A percentile compares a stretch with the other conserved stretches of the same genome.
phyloP scores from a whole-genome alignment of 495 filamentous ascomycete species.

The Lentithecium fluviatile region DNA sequence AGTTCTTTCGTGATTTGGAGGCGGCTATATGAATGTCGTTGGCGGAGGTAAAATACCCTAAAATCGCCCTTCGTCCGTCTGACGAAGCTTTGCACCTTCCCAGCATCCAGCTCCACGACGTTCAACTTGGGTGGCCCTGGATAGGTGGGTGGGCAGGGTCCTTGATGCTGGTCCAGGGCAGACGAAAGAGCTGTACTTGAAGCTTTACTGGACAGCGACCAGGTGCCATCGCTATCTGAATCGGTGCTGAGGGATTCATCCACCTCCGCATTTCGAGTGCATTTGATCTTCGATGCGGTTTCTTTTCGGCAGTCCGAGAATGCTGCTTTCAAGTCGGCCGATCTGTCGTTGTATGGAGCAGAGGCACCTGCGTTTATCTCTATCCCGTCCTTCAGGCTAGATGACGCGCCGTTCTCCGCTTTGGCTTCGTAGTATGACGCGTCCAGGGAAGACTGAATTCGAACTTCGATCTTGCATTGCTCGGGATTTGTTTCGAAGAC shows the following conservation, averaged over 20 bases:
- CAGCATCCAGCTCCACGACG: constrained; percentile 1
- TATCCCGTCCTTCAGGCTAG: not conserved
- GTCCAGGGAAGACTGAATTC: constrained; percentile 3
- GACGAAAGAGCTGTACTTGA: constrained; percentile 16
- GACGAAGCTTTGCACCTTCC: not conserved
- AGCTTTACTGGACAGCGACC: constrained; percentile 11
- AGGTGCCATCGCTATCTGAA: constrained; percentile 1
- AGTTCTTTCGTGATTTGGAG: constrained; percentile 15
- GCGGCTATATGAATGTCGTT: constrained; percentile 17
- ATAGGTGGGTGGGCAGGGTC: constrained; percentile 6
- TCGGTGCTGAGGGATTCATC: not conserved
- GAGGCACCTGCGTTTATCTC: not conserved
- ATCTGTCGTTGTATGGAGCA: not conserved
- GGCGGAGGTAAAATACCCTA: constrained; percentile 17
- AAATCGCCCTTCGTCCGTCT: constrained; percentile 6
- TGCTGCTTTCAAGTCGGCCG: not conserved
- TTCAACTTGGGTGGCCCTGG: constrained; percentile 14
- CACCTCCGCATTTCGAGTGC: not conserved
- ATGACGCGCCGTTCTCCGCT: not conserved
- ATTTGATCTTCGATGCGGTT: not conserved
- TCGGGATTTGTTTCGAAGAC: constrained; percentile 13
- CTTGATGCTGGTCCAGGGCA: constrained; percentile 10
- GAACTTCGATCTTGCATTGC: constrained; percentile 3
- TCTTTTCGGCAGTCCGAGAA: not conserved
- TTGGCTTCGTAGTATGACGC: not conserved